phyloP scores from a whole-genome alignment of 768 basidiomycete species.

The Phlegmacium glaucopus region DNA sequence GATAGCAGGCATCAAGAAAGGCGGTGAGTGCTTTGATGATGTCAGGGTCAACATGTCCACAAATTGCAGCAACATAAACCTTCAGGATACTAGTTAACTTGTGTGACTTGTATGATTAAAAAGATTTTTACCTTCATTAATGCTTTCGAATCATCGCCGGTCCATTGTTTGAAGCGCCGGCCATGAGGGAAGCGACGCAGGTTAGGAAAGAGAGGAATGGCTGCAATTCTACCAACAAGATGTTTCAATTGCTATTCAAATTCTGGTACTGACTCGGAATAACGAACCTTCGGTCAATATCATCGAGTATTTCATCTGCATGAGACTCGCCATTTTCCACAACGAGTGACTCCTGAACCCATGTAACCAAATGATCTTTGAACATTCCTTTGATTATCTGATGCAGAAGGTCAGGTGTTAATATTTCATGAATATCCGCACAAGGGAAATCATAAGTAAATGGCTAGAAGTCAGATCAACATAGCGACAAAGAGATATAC shows the following conservation, averaged over 20 bases:
- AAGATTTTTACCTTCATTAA: slow-evolving; percentile 27
- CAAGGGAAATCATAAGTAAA: too few species aligned
- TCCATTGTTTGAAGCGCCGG: slow-evolving; percentile 29
- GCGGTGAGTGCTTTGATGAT: slow-evolving; percentile 14
- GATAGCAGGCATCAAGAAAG: slow-evolving; percentile 29
- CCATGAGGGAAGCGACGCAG: slow-evolving; percentile 26
- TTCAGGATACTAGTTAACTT: not conserved
- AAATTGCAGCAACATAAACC: slow-evolving; percentile 8
- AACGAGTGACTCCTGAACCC: slow-evolving; percentile 25
- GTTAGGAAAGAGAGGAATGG: too few species aligned
- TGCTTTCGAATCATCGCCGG: slow-evolving; percentile 27
- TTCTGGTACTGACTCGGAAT: too few species aligned
- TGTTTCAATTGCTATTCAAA: too few species aligned
- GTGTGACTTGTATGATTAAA: not conserved
- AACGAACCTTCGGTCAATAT: slow-evolving; percentile 34
- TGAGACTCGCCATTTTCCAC: not conserved
- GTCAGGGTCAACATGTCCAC: slow-evolving; percentile 4
- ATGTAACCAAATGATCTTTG: slow-evolving; percentile 30
- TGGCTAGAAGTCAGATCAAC: too few species aligned
- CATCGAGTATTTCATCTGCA: slow-evolving; percentile 26
- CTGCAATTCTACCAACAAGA: too few species aligned
- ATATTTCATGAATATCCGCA: too few species aligned
- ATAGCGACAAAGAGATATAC: too few species aligned
- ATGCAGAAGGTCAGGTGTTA: too few species aligned
- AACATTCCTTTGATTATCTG: too few species aligned